Evolutionary conservation across 139 green algal genomes (phyloP).

Genomic region (Chlorella sp.): DNA sequence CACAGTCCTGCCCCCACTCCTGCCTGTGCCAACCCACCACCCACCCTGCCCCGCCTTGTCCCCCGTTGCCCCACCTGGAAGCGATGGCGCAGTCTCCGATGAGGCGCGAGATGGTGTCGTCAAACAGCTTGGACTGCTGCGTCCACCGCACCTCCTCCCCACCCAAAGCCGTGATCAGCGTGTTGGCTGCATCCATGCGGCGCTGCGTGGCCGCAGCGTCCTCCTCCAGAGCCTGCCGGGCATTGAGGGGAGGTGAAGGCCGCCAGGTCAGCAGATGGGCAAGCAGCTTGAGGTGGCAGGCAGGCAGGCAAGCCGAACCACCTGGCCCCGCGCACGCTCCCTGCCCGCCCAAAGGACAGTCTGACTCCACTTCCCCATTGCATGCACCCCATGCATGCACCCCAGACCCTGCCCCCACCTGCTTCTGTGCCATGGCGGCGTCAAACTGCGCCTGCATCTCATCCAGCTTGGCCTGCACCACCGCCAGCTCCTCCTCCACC

Average conservation of each 20-base stretch:
- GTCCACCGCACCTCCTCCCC: slow-evolving; percentile 95
- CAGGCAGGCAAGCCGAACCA: neutral
- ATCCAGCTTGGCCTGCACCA: slow-evolving; percentile 91
- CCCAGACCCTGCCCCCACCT: slow-evolving; percentile 15
- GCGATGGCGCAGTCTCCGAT: slow-evolving; percentile 72
- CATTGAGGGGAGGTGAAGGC: neutral
- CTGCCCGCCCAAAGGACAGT: neutral
- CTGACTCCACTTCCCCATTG: neutral
- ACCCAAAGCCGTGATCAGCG: slow-evolving; percentile 89
- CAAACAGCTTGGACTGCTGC: slow-evolving; percentile 87
- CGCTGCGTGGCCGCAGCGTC: slow-evolving; percentile 86
- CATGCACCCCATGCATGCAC: neutral
- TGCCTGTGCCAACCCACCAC: no score
- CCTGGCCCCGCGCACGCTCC: neutral
- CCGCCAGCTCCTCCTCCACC: slow-evolving; percentile 85
- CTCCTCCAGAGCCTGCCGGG: slow-evolving; percentile 79
- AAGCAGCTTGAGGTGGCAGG: neutral
- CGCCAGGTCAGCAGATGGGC: neutral
- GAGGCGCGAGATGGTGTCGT: slow-evolving; percentile 82
- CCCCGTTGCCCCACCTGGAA: slow-evolving; percentile 7
- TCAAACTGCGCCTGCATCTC: slow-evolving; percentile 95
- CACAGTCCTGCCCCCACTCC: no score
- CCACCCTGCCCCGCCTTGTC: neutral
- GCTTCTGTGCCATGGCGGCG: slow-evolving; percentile 91
- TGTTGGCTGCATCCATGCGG: slow-evolving; percentile 92